Percentiles rank a stretch among this genome's conserved stretches.
These are phyloP conservation scores for Exophiala phaeomuriformis DNA, from an alignment of 2,329 filamentous ascomycete species.

Conservation along the genomic window DNA sequence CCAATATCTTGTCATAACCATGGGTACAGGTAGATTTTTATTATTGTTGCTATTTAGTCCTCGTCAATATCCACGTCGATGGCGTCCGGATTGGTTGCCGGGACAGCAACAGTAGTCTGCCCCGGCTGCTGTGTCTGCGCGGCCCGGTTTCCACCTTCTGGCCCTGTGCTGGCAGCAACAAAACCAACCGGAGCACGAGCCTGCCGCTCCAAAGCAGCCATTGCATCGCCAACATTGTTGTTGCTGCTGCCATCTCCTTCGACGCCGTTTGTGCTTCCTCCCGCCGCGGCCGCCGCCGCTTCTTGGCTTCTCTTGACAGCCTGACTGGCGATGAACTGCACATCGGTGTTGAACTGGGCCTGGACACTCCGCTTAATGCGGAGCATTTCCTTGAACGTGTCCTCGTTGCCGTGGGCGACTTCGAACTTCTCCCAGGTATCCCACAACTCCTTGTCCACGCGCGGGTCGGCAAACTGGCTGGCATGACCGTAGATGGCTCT, in stretches of 20 bases:
- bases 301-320: constrained; percentile 73
- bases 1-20: neutral
- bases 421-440: constrained; percentile 95
- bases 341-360: constrained; percentile 96
- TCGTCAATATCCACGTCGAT: constrained; percentile 65
- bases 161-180: constrained; percentile 73
- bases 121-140: constrained; percentile 34
- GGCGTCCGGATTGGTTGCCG: constrained; percentile 69
- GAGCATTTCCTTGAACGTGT: constrained; percentile 99
- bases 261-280: constrained; percentile 39
- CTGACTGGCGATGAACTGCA: constrained; percentile 96
- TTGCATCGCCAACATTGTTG: constrained; percentile 54
- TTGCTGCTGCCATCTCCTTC: constrained; percentile 42
- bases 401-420: constrained; percentile 95
- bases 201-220: constrained; percentile 82
- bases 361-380: constrained; percentile 95
- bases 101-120: constrained; percentile 33
- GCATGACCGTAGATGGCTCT: constrained; percentile 94
- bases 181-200: constrained; percentile 85
- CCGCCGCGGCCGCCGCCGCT: constrained; percentile 32
- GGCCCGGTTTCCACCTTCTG: constrained; percentile 51
- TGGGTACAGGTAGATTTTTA: too few relatives aligned
- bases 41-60: constrained; percentile 5
- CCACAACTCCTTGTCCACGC: constrained; percentile 88
- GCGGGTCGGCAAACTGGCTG: constrained; percentile 92